Percentiles rank a stretch among this genome's conserved stretches.
These are phyloP conservation scores for Coelastrella sp. DNA, from an alignment of 139 green algal genomes.

Conservation along the genomic window DNA sequence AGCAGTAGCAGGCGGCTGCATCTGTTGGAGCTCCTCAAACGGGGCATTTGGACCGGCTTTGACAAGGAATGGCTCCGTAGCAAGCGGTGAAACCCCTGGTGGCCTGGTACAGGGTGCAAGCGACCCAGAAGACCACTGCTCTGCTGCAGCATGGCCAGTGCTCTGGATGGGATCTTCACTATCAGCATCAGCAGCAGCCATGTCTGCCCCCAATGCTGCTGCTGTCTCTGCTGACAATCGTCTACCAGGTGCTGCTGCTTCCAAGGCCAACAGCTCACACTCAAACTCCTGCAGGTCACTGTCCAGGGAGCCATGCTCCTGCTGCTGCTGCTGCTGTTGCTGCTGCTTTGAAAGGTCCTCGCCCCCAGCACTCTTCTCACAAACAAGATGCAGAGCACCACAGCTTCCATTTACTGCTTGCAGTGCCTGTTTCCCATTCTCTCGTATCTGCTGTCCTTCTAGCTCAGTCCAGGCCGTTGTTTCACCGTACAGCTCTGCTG, in stretches of 20 bases:
- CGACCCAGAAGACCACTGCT: no score
- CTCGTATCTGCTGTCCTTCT: background rate
- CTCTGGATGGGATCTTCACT: background rate
- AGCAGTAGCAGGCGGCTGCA: no score
- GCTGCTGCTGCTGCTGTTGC: constrained; percentile 29
- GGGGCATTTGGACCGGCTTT: no score
- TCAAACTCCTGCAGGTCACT: constrained; percentile 21
- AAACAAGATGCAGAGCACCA: no score
- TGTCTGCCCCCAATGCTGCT: background rate
- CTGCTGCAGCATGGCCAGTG: no score
- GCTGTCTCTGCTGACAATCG: background rate
- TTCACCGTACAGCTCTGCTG: background rate
- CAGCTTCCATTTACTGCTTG: background rate
- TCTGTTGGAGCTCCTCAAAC: no score
- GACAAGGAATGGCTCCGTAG: no score
- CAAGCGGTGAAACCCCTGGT: no score
- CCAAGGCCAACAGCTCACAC: background rate
- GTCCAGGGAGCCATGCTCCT: background rate
- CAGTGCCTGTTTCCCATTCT: background rate
- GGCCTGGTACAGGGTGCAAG: no score
- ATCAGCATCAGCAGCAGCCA: background rate
- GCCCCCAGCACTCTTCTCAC: no score
- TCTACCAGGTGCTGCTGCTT: constrained; percentile 11
- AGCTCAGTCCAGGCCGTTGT: background rate
- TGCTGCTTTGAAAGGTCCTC: no score